Base-by-base conservation (phyloP, 2,329 filamentous ascomycete species). In the Exophiala xenobiotica region DNA sequence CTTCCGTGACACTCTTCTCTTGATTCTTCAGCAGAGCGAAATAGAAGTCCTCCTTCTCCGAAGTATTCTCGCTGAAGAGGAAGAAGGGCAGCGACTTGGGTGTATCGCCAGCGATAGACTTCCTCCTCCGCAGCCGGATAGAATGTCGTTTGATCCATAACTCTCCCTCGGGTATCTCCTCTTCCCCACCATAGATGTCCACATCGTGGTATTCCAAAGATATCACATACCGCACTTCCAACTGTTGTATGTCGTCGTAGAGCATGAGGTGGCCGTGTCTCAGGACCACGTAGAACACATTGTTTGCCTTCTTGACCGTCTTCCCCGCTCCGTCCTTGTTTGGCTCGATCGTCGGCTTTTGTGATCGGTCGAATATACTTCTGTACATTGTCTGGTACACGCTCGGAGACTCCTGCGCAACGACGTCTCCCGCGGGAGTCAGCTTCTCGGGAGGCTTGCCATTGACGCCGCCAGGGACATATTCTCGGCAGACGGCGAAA, bases 341-440 rank as follows among this genome's bases (percentile, higher is more conserved):
- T 5, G 73, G 73, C 41, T 82, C 79, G 29, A 82, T 71, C 2
- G 74, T 77, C 3, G 79, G 77, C 14, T 70, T 70, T 58, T 76
- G 77, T 64, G 86, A 91, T 64, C 92, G 82, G 63, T 96, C 90
- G 67, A 99, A 97, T 56, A 99, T 86, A 68, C 88, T 96, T 67
- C 90, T 79, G 72, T 99, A 99, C 90, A 99, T 96, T 68, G 87
- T 87, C 78, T 97, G 93, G 70, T 97, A 97, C 29, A 99, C 92
- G 68, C 92, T 96, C 50, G 88, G 90, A 65, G 90, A 95, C 50
- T 90, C 87, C 35, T 87, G 77, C 26, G 86, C 82, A 38, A 93
- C 83, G 12, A 87, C 86, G 50, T 87, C 84, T 14, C 89, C 90
- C 9, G 88, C 81, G 4, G 90, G 89, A 0, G 88, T 92, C 24